Conservation (phyloP, 2,329 filamentous ascomycete genomes). For the Domatiomyces catenatus region DNA sequence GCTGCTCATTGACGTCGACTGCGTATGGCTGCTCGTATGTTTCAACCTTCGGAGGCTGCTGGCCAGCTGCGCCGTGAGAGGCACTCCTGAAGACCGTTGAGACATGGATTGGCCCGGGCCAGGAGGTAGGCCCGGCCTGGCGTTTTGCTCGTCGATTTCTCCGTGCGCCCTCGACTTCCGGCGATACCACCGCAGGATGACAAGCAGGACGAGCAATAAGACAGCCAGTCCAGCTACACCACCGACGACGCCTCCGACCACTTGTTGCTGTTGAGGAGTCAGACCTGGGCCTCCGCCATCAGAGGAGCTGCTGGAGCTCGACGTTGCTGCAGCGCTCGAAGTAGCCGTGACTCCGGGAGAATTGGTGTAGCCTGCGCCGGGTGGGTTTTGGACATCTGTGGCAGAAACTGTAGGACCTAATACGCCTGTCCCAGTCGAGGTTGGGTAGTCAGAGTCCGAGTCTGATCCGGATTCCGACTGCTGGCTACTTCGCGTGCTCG, state of each 20-base stretch:
- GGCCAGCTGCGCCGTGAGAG: slow-evolving; percentile 25
- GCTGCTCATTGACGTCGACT: slow-evolving; percentile 22
- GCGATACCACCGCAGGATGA: slow-evolving; percentile 39
- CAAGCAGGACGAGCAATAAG: slow-evolving; percentile 34
- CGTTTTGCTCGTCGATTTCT: slow-evolving; percentile 17
- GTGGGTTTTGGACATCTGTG: not conserved
- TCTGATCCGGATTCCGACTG: not conserved
- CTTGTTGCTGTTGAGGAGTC: slow-evolving; percentile 30
- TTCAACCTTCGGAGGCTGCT: slow-evolving; percentile 23
- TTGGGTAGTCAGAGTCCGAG: slow-evolving; percentile 1
- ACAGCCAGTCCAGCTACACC: slow-evolving; percentile 43
- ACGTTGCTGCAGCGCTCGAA: slow-evolving; percentile 1
- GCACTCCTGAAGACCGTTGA: slow-evolving; percentile 25
- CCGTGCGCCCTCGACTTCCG: slow-evolving; percentile 16
- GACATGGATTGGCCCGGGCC: slow-evolving; percentile 10
- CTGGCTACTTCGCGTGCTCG: not conserved
- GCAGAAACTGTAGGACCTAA: slow-evolving; percentile 1
- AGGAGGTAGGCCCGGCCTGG: slow-evolving; percentile 12
- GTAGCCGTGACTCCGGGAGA: not conserved
- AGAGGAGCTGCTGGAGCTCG: slow-evolving; percentile 11
- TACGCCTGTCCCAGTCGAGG: slow-evolving; percentile 2
- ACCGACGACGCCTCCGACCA: slow-evolving; percentile 49
- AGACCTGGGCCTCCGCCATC: slow-evolving; percentile 10
- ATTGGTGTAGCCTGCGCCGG: slow-evolving; percentile 2
- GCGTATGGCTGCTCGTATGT: slow-evolving; percentile 22